These are phyloP conservation scores for Hypholoma sublateritium DNA, from an alignment of 768 basidiomycete genomes.

Conservation along the genomic window DNA sequence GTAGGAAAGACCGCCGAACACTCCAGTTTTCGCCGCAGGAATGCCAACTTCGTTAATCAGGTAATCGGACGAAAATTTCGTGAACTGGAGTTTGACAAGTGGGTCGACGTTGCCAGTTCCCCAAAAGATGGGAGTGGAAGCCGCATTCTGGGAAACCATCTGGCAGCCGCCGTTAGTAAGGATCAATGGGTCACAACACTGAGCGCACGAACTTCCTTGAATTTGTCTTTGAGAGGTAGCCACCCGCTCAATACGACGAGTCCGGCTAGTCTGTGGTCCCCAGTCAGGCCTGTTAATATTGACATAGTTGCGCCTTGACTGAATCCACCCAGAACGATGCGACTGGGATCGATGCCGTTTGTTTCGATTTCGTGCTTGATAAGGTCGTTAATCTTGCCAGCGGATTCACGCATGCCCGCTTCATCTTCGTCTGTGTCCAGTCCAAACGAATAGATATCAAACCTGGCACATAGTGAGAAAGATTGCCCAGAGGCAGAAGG, in stretches of 20 bases:
- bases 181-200: not conserved
- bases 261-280: conserved; percentile 68
- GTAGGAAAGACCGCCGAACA: conserved; percentile 61
- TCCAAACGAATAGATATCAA: conserved; percentile 71
- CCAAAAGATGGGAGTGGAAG: conserved; percentile 78
- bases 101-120: conserved; percentile 81
- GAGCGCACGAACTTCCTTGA: conserved; percentile 54
- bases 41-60: conserved; percentile 57
- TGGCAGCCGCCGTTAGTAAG: conserved; percentile 26
- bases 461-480: conserved; percentile 44
- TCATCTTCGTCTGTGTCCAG: conserved; percentile 71
- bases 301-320: conserved; percentile 83
- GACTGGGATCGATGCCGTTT: conserved; percentile 61
- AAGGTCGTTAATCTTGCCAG: conserved; percentile 59
- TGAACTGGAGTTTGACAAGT: conserved; percentile 60
- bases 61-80: conserved; percentile 53
- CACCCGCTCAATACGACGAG: conserved; percentile 76
- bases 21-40: conserved; percentile 36
- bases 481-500: conserved; percentile 5
- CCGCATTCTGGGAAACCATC: conserved; percentile 62
- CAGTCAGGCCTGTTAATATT: conserved; percentile 71
- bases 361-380: conserved; percentile 71
- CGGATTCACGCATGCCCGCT: conserved; percentile 67
- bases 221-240: conserved; percentile 65
- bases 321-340: conserved; percentile 88